These are phyloP conservation scores for Triadica sebifera DNA, from an alignment of 345 rosid genomes.

Conservation along the genomic window DNA sequence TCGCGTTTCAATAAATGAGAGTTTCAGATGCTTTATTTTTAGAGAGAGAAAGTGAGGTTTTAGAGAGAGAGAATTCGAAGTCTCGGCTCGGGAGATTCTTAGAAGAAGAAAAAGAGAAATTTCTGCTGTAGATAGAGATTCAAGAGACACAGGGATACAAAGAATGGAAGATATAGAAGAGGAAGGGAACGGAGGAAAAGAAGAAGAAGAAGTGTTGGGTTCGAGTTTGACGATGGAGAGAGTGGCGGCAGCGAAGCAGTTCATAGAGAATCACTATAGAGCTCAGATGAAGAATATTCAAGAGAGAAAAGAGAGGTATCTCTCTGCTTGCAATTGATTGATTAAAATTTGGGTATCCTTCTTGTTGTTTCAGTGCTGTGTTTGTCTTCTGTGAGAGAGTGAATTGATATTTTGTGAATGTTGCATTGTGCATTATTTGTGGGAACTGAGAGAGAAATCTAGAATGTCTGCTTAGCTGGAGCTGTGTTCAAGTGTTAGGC, in stretches of 20 bases:
- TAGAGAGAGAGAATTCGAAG: conserved; percentile 20
- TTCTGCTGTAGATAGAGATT: conserved; percentile 16
- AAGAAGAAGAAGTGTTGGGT: conserved; percentile 66
- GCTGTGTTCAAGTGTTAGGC: background rate
- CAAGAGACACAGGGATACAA: conserved; percentile 24
- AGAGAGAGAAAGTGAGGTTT: conserved; percentile 23
- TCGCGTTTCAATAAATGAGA: conserved; percentile 33
- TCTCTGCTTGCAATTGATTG: background rate
- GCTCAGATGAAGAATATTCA: conserved; percentile 87
- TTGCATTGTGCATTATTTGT: conserved; percentile 19
- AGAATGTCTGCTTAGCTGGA: background rate
- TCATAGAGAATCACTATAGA: conserved; percentile 93
- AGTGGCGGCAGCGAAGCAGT: conserved; percentile 97
- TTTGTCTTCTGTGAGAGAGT: background rate
- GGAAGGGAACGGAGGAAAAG: conserved; percentile 41
- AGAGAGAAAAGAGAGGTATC: conserved; percentile 86
- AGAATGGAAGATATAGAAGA: conserved; percentile 53
- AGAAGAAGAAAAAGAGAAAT: conserved; percentile 16
- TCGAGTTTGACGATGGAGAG: conserved; percentile 98
- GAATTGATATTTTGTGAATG: background rate
- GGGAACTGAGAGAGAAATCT: background rate
- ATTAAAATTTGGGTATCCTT: background rate
- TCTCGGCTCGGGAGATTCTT: background rate
- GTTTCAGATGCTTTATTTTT: conserved; percentile 20
- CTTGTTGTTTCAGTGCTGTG: background rate